Conservation (phyloP, 345 rosid species). For the Eucalyptus virginea region DNA sequence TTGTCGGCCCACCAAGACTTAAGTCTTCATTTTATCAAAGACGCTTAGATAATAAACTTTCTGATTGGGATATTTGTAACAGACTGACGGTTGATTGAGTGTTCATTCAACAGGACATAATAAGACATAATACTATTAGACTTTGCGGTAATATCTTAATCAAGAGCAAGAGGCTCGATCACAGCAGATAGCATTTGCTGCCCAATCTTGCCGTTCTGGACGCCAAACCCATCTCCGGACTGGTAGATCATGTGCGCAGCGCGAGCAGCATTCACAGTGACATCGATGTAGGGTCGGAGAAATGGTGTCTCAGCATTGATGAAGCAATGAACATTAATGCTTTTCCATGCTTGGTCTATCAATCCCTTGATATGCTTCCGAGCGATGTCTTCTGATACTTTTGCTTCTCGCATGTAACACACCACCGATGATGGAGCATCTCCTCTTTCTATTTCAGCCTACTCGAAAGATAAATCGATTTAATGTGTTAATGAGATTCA, state of each 20-base stretch:
- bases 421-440: slow-evolving; percentile 34
- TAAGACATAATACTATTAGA: neutral
- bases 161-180: slow-evolving; percentile 7
- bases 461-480: neutral
- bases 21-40: neutral
- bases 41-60: neutral
- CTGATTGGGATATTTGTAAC: neutral
- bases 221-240: slow-evolving; percentile 32
- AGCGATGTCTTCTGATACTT: slow-evolving; percentile 23
- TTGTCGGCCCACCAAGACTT: neutral
- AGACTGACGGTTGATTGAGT: neutral
- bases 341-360: slow-evolving; percentile 24
- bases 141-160: neutral
- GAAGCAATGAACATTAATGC: slow-evolving; percentile 11
- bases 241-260: slow-evolving; percentile 31
- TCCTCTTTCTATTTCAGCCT: slow-evolving; percentile 48
- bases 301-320: neutral
- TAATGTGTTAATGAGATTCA: neutral
- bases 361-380: slow-evolving; percentile 6
- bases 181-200: slow-evolving; percentile 15
- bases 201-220: slow-evolving; percentile 17
- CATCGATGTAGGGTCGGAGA: neutral
- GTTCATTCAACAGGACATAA: neutral
- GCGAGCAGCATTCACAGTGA: slow-evolving; percentile 19
- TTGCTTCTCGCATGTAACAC: slow-evolving; percentile 24